These are phyloP conservation scores for Cytospora piceae DNA, from an alignment of 2,329 filamentous ascomycete genomes.

Conservation along the genomic window DNA sequence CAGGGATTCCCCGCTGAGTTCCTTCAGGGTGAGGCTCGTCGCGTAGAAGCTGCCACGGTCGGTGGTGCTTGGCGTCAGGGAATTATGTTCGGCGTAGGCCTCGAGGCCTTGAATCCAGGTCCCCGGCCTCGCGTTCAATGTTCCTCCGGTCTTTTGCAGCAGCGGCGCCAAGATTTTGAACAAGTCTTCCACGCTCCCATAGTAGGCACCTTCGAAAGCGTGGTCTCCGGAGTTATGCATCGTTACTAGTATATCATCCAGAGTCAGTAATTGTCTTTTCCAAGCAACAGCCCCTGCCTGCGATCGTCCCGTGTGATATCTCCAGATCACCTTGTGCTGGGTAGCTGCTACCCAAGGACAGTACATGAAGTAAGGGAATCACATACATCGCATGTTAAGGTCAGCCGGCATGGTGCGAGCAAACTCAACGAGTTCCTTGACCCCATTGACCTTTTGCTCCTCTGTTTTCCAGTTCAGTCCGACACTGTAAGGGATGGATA, in stretches of 20 bases:
- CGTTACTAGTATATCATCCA: constrained; percentile 35
- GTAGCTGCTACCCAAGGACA: constrained; percentile 31
- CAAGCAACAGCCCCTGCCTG: not conserved
- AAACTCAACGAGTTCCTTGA: constrained; percentile 39
- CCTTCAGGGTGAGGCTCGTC: constrained; percentile 46
- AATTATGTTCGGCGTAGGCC: constrained; percentile 38
- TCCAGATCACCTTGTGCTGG: no score
- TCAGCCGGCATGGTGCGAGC: constrained; percentile 43
- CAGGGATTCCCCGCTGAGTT: constrained; percentile 42
- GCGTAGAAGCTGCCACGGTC: constrained; percentile 49
- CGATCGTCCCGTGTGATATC: no score
- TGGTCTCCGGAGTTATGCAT: constrained; percentile 44
- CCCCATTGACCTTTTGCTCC: constrained; percentile 34
- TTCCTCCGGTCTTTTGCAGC: constrained; percentile 18
- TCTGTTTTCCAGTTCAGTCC: constrained; percentile 37
- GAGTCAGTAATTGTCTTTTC: constrained; percentile 8
- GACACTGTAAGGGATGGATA: constrained; percentile 40
- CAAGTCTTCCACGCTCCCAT: constrained; percentile 33
- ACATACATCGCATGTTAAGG: constrained; percentile 48
- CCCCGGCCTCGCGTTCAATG: constrained; percentile 28
- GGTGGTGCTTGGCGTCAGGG: constrained; percentile 26
- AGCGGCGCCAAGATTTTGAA: constrained; percentile 3
- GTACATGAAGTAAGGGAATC: constrained; percentile 35
- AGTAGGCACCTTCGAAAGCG: constrained; percentile 39
- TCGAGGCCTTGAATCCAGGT: constrained; percentile 40